Conservation (phyloP, 2,329 filamentous ascomycete genomes). For the Mollisia scopiformis region DNA sequence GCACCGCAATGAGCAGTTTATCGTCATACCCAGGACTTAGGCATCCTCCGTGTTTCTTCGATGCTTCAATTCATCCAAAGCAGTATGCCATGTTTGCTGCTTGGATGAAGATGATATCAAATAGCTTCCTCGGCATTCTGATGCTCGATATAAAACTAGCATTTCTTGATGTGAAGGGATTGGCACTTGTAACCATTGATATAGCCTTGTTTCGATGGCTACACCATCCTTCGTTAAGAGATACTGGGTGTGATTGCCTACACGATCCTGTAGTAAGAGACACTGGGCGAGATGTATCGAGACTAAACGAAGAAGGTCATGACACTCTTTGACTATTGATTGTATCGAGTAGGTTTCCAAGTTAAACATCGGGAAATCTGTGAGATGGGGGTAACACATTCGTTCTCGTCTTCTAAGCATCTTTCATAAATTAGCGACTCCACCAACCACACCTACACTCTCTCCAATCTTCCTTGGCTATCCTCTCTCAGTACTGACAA, state of each 20-base stretch:
- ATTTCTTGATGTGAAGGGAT: too few species aligned
- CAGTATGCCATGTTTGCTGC: slow-evolving; percentile 1
- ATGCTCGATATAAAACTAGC: not conserved
- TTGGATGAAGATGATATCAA: slow-evolving; percentile 10
- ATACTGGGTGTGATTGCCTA: too few species aligned
- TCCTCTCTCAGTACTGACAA: slow-evolving; percentile 19
- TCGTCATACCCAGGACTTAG: slow-evolving; percentile 16
- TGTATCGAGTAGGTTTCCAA: too few species aligned
- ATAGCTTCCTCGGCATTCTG: not conserved
- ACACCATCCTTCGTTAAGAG: too few species aligned
- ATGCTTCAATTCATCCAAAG: not conserved
- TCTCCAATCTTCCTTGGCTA: slow-evolving; percentile 19
- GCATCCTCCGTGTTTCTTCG: slow-evolving; percentile 10
- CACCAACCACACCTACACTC: slow-evolving; percentile 7
- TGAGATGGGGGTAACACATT: too few species aligned
- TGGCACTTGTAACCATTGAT: too few species aligned
- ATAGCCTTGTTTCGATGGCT: too few species aligned
- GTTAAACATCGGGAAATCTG: too few species aligned
- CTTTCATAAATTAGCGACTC: slow-evolving; percentile 18
- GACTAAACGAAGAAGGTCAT: too few species aligned
- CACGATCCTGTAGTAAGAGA: too few species aligned
- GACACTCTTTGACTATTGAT: too few species aligned
- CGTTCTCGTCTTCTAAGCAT: slow-evolving; percentile 6
- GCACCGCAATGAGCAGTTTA: slow-evolving; percentile 17
- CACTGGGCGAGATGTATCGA: too few species aligned